phyloP scores from a whole-genome alignment of 805 yeast genomes.

The Metschnikowia lochheadii region DNA sequence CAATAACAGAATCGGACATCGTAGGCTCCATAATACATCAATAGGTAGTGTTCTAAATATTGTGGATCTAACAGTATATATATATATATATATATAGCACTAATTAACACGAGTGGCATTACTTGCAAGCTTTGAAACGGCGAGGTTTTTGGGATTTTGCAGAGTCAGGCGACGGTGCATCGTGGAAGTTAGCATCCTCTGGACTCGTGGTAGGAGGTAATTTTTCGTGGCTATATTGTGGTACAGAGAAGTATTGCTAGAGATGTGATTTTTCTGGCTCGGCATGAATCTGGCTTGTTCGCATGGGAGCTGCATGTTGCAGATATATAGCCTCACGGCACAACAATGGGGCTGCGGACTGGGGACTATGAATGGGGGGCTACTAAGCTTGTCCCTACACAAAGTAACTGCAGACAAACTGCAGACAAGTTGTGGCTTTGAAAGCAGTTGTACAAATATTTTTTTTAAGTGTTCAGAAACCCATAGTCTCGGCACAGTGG shows the following conservation, averaged over 20 bases:
- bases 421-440: background rate
- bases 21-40: too few species aligned
- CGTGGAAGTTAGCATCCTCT: background rate
- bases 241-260: background rate
- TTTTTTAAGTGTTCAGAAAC: background rate
- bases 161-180: background rate
- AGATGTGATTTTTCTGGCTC: slow-evolving; percentile 5
- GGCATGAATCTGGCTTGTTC: slow-evolving; percentile 1
- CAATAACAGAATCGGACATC: too few species aligned
- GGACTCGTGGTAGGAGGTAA: background rate
- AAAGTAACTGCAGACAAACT: too few species aligned
- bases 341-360: slow-evolving; percentile 4
- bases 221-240: background rate
- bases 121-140: slow-evolving; percentile 57
- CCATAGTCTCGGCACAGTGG: background rate
- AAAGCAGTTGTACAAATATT: background rate
- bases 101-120: too few species aligned
- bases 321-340: background rate
- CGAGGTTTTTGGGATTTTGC: slow-evolving; percentile 20
- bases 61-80: too few species aligned
- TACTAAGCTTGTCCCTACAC: background rate
- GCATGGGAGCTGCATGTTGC: slow-evolving; percentile 4
- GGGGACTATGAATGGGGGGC: background rate
- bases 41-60: too few species aligned
- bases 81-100: too few species aligned